phyloP scores from a whole-genome alignment of 352 stramenopile genomes.

The Phytopythium montanum region DNA sequence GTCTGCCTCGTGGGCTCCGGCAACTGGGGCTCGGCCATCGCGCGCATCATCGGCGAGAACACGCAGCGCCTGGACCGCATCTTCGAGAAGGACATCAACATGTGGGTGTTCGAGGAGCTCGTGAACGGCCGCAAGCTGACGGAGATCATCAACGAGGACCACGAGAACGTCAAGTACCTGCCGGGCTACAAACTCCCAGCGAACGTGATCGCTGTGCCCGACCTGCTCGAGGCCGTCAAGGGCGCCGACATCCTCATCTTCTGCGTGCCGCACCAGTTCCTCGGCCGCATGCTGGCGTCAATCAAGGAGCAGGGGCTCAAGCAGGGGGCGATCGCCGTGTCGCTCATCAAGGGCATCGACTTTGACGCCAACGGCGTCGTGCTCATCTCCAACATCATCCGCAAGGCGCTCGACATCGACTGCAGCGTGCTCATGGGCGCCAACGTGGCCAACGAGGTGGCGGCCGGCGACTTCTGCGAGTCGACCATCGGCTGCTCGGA shows the following conservation, averaged over 20 bases:
- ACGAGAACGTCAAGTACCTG: slow-evolving; percentile 97
- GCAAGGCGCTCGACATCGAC: slow-evolving; percentile 79
- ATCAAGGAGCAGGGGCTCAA: slow-evolving; percentile 83
- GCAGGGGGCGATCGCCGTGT: slow-evolving; percentile 75
- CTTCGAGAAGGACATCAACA: slow-evolving; percentile 92
- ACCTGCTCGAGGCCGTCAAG: slow-evolving; percentile 88
- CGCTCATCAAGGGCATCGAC: slow-evolving; percentile 91
- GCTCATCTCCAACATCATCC: slow-evolving; percentile 89
- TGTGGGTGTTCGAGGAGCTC: slow-evolving; percentile 97
- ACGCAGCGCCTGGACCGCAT: slow-evolving; percentile 40
- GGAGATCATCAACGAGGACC: slow-evolving; percentile 94
- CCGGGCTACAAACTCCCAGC: slow-evolving; percentile 88
- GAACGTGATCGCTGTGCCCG: slow-evolving; percentile 92
- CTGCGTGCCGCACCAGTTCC: slow-evolving; percentile 96
- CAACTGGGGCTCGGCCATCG: slow-evolving; percentile 83
- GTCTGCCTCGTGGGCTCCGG: slow-evolving; percentile 77
- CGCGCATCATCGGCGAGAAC: slow-evolving; percentile 82
- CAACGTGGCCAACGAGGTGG: slow-evolving; percentile 97
- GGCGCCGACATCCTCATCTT: slow-evolving; percentile 95
- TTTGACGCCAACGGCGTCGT: slow-evolving; percentile 82
- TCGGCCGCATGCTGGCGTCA: slow-evolving; percentile 85
- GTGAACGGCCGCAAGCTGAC: slow-evolving; percentile 89
- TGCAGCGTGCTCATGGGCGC: slow-evolving; percentile 96
- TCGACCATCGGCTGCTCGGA: slow-evolving; percentile 92
- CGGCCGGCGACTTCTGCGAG: slow-evolving; percentile 94